Evolutionary conservation across 2,329 filamentous ascomycete species (phyloP), one percentile per base, ranked within the genome.

Genomic region (Dothideomycetes sp.): DNA sequence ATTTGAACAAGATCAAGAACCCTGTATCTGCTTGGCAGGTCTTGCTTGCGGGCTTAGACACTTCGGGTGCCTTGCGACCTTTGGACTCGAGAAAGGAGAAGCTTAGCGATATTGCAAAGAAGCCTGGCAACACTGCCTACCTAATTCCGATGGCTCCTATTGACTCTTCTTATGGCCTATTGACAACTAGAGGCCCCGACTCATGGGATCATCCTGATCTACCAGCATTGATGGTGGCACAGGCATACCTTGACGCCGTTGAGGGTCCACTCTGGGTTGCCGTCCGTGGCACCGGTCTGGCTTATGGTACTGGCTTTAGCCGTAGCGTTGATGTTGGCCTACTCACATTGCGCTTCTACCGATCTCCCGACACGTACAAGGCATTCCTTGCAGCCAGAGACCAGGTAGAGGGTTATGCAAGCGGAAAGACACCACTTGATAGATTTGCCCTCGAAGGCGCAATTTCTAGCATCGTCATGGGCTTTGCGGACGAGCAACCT

Each of bases 231-330:
- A 76, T 94, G 58, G 88, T 98, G 5, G 87, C 89, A 1, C 77
- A 87, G 36, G 79, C 87, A 15, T 96, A 95, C 56, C 80, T 98
- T 45, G 88, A 95, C 55, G 80, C 87, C 1, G 83, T 93, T 14
- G 91, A 98, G 61, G 91, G 91, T 0, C 91, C 91, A 1, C 75
- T 98, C 22, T 96, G 91, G 89, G 82, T 82, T 47, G 85, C 86
- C 0, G 84, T 96, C 36, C 85, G 91, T 34, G 91, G 91, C 41
- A 91, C 85, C 32, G 91, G 91, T 33, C 78, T 96, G 38, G 91
- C 91, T 0, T 98, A 98, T 55, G 88, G 88, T 38, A 81, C 83
- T 1, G 77, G 74, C 51, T 94, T 96, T 55, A 72, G 72, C 33
- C 79, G 83, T 34, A 82, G 85, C 53, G 66, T 84, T 19, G 85